A percentile compares a stretch with the other conserved stretches of the same genome.
Conservation (phyloP, 176 grass and related monocot genomes). For the Cenchrus purpureus region DNA sequence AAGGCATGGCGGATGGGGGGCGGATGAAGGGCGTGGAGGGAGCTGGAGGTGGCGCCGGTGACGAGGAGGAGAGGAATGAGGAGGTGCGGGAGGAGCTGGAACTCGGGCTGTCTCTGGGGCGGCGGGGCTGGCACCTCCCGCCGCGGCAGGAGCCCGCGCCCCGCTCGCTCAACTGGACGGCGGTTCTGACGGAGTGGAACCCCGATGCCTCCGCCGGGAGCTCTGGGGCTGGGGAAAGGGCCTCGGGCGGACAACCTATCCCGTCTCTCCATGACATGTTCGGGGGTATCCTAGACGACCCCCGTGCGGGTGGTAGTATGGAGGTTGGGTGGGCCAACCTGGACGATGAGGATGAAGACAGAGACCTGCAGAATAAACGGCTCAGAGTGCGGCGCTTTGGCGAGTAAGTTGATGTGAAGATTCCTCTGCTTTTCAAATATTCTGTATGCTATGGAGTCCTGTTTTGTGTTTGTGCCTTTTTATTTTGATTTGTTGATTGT, state of each 20-base stretch:
- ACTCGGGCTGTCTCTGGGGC: conserved; percentile 56
- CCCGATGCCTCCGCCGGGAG: conserved; percentile 39
- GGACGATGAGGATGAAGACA: conserved; percentile 39
- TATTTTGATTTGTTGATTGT: background rate
- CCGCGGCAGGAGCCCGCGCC: background rate
- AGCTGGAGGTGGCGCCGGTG: conserved; percentile 35
- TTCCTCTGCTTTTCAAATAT: conserved; percentile 16
- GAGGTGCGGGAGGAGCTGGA: conserved; percentile 50
- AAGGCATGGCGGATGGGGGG: conserved; percentile 63
- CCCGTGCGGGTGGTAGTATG: background rate
- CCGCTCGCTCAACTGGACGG: conserved; percentile 17
- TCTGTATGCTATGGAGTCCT: conserved; percentile 15
- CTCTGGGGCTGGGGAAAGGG: conserved; percentile 31
- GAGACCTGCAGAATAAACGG: conserved; percentile 80
- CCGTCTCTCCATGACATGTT: conserved; percentile 31
- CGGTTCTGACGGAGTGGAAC: conserved; percentile 37
- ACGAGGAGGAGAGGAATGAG: conserved; percentile 45
- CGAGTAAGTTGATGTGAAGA: conserved; percentile 62
- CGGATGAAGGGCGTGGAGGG: conserved; percentile 74
- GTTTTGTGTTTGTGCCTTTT: conserved; percentile 23
- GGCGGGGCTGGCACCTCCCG: conserved; percentile 46
- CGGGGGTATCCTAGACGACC: background rate
- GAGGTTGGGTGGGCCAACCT: conserved; percentile 18
- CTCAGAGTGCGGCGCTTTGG: conserved; percentile 67
- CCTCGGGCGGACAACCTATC: background rate